These are phyloP conservation scores for Mycogone perniciosa DNA, from an alignment of 2,329 filamentous ascomycete species.

Conservation along the genomic window DNA sequence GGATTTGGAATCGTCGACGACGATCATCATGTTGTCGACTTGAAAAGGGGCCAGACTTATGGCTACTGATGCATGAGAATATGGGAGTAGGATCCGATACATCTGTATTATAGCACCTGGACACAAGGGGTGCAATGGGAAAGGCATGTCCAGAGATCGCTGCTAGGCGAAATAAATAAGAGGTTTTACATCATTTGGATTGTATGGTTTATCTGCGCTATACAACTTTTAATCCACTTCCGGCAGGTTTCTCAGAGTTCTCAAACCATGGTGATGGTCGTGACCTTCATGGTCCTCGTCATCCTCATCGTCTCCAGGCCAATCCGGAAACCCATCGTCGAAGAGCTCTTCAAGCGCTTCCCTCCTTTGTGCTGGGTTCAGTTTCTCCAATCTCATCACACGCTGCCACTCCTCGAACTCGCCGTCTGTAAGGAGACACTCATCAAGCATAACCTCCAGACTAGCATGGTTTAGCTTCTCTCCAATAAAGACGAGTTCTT, in stretches of 20 bases:
- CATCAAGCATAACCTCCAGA: constrained; percentile 49
- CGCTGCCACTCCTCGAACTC: constrained; percentile 51
- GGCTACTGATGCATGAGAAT: too few species aligned
- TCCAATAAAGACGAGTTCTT: constrained; percentile 70
- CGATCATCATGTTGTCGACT: background rate
- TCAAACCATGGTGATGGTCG: constrained; percentile 12
- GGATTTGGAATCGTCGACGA: background rate
- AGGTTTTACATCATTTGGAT: too few species aligned
- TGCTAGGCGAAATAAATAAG: too few species aligned
- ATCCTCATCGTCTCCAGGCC: constrained; percentile 40
- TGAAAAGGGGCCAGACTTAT: too few species aligned
- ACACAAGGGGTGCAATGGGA: too few species aligned
- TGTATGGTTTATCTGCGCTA: too few species aligned
- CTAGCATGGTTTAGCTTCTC: constrained; percentile 50
- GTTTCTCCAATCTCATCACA: constrained; percentile 40
- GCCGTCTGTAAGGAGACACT: constrained; percentile 53
- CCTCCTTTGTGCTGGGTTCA: constrained; percentile 33
- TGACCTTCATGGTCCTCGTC: constrained; percentile 27
- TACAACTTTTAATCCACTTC: too few species aligned
- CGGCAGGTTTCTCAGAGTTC: too few species aligned
- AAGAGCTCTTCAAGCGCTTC: constrained; percentile 44
- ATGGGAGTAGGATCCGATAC: too few species aligned
- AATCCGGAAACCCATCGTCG: constrained; percentile 54
- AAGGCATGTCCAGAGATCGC: too few species aligned
- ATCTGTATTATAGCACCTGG: too few species aligned